phyloP scores from a whole-genome alignment of 306 rosid species.

The Biancaea sappan region DNA sequence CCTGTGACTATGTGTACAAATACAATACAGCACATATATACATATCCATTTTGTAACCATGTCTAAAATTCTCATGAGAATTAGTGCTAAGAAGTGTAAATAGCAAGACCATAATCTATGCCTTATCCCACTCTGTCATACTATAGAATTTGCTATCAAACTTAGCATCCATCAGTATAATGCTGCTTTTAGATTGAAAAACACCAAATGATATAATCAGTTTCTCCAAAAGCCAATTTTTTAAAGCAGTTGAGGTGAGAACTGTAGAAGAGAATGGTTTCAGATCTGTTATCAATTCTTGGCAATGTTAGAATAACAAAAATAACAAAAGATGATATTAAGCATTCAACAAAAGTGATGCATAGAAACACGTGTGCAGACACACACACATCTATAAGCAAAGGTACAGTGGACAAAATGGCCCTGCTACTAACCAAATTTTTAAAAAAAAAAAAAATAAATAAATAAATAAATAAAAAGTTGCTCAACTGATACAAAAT shows the following conservation, averaged over 20 bases:
- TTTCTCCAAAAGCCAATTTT: background rate
- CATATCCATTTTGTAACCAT: background rate
- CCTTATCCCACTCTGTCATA: background rate
- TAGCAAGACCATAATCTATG: background rate
- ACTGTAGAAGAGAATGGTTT: background rate
- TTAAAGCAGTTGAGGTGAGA: background rate
- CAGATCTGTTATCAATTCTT: background rate
- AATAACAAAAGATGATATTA: background rate
- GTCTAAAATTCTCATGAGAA: background rate
- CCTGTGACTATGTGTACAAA: background rate
- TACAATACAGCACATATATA: background rate
- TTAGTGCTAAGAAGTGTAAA: background rate
- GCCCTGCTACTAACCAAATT: background rate
- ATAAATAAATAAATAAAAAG: too few species aligned
- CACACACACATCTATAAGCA: background rate
- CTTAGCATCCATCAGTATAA: background rate
- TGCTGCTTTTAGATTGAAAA: background rate
- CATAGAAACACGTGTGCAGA: background rate
- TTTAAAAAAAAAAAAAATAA: background rate
- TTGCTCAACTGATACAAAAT: background rate
- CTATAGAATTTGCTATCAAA: background rate
- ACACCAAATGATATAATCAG: background rate
- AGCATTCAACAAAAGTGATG: background rate
- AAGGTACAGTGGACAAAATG: background rate
- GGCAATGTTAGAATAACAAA: background rate